phyloP scores from a whole-genome alignment of 768 basidiomycete genomes.

The Phlebiopsis gigantea region DNA sequence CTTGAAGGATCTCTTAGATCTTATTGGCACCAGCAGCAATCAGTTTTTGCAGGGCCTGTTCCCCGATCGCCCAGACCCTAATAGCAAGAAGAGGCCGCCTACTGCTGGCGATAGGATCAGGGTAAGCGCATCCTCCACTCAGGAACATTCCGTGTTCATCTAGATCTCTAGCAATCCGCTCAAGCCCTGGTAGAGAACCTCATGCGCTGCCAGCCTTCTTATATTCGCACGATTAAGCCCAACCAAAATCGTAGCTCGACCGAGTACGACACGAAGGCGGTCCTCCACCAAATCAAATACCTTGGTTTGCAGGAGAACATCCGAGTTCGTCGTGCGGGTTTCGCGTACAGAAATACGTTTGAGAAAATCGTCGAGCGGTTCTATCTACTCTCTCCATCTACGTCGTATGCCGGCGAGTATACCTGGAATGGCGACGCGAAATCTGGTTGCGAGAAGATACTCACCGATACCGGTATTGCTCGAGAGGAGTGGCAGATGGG shows the following conservation, averaged over 20 bases:
- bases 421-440: slow-evolving; percentile 90
- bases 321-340: slow-evolving; percentile 93
- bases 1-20: slow-evolving; percentile 90
- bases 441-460: slow-evolving; percentile 88
- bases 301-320: slow-evolving; percentile 98
- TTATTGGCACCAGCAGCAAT: slow-evolving; percentile 76
- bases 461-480: slow-evolving; percentile 92
- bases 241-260: slow-evolving; percentile 91
- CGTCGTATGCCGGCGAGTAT: slow-evolving; percentile 98
- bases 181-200: slow-evolving; percentile 94
- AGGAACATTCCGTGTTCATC: background rate
- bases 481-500: slow-evolving; percentile 99
- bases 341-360: slow-evolving; percentile 97
- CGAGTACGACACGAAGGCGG: slow-evolving; percentile 93
- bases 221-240: slow-evolving; percentile 98
- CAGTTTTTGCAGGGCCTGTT: slow-evolving; percentile 85
- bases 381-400: slow-evolving; percentile 90
- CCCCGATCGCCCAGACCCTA: slow-evolving; percentile 91
- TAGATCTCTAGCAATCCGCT: slow-evolving; percentile 64
- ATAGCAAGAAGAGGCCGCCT: slow-evolving; percentile 96
- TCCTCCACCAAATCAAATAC: slow-evolving; percentile 98
- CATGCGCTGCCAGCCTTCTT: slow-evolving; percentile 95
- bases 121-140: slow-evolving; percentile 33
- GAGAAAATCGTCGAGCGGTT: slow-evolving; percentile 99
- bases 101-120: slow-evolving; percentile 98